These are phyloP conservation scores for Rhodotorula sp. DNA, from an alignment of 1,284 basidiomycete species.

Conservation along the genomic window DNA sequence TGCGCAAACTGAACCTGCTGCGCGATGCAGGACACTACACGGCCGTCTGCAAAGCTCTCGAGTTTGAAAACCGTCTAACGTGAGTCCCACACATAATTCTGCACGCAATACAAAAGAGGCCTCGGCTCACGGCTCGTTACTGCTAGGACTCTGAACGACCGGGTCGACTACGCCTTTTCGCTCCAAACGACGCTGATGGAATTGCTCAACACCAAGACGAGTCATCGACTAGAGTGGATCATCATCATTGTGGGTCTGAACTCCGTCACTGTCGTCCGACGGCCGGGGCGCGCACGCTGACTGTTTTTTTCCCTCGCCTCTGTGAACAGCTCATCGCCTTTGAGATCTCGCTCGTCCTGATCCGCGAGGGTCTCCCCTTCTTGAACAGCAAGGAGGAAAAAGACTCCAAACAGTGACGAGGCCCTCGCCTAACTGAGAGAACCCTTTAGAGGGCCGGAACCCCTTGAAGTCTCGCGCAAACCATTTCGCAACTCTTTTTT, in stretches of 20 bases:
- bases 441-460: too few species aligned
- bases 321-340: conserved; percentile 38
- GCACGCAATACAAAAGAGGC: neutral
- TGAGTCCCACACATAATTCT: neutral
- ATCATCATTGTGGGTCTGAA: conserved; percentile 40
- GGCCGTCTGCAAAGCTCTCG: conserved; percentile 34
- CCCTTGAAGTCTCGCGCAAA: neutral
- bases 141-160: conserved; percentile 40
- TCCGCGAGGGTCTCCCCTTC: conserved; percentile 35
- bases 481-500: neutral
- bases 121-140: neutral
- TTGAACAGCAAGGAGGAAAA: conserved; percentile 12
- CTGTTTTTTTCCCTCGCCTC: too few species aligned
- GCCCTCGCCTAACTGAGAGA: neutral
- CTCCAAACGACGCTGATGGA: conserved; percentile 44
- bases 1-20: neutral
- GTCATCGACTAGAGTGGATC: conserved; percentile 44
- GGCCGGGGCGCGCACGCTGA: too few species aligned
- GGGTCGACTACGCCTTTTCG: conserved; percentile 44
- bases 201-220: conserved; percentile 42
- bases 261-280: neutral
- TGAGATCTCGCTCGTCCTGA: conserved; percentile 38
- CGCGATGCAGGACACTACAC: conserved; percentile 18
- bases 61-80: conserved; percentile 35
- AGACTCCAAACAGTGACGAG: neutral